Evolutionary conservation across 1,284 basidiomycete species (phyloP).

Genomic region (Acaromyces ingoldii): DNA sequence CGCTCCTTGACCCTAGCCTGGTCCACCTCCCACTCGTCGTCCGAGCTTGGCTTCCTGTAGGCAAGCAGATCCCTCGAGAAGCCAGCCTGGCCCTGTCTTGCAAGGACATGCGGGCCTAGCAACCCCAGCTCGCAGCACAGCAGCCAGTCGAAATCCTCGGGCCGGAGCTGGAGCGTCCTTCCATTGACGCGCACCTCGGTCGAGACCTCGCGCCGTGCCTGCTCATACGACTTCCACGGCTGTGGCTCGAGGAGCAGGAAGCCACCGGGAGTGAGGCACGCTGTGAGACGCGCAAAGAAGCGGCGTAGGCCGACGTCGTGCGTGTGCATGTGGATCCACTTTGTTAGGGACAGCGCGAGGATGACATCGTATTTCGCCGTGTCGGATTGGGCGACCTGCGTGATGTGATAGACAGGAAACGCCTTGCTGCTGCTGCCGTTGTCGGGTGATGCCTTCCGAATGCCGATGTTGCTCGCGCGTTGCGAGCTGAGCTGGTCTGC

Average conservation of each 20-base stretch:
- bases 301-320: constrained; percentile 13
- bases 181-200: not conserved
- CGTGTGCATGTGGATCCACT: constrained; percentile 20
- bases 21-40: too few species aligned
- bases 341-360: constrained; percentile 22
- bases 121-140: not conserved
- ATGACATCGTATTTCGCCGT: constrained; percentile 5
- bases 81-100: not conserved
- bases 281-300: constrained; percentile 9
- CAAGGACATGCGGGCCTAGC: not conserved
- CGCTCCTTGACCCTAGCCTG: too few species aligned
- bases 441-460: too few species aligned
- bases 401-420: not conserved
- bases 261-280: constrained; percentile 9
- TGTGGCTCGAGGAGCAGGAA: constrained; percentile 15
- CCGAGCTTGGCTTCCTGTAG: not conserved
- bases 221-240: constrained; percentile 20
- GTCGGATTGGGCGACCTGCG: not conserved
- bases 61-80: not conserved
- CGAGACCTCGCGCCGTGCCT: constrained; percentile 4
- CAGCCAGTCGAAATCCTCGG: constrained; percentile 2
- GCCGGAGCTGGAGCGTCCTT: not conserved
- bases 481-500: not conserved
- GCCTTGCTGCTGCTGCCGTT: not conserved
- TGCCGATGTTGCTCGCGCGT: not conserved